Conservation (phyloP, 1,284 basidiomycete species). For the Ustilago shanxiensis region DNA sequence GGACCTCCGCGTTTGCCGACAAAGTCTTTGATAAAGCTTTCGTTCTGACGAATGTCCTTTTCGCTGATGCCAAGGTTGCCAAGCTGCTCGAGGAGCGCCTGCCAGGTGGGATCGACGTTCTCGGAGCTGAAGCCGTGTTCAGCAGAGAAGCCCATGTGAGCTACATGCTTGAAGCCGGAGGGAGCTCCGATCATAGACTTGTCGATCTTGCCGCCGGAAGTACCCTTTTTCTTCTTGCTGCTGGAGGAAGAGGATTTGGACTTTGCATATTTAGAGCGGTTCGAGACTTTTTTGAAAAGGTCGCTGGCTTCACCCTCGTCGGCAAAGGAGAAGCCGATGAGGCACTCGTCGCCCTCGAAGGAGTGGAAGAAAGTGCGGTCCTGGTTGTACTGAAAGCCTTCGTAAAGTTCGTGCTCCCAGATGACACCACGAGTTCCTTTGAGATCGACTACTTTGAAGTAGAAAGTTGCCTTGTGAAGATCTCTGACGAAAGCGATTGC, state of each 20-base stretch:
- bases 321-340: conserved; percentile 91
- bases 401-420: conserved; percentile 94
- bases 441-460: conserved; percentile 65
- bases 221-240: conserved; percentile 73
- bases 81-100: conserved; percentile 80
- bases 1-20: conserved; percentile 76
- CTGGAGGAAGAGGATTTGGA: conserved; percentile 50
- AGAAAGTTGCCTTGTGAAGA: conserved; percentile 52
- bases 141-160: conserved; percentile 93
- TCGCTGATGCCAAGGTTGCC: conserved; percentile 77
- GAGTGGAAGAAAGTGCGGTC: conserved; percentile 94
- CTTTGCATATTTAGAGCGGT: conserved; percentile 76
- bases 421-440: conserved; percentile 84
- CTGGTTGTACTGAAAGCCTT: conserved; percentile 84
- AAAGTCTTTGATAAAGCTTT: conserved; percentile 90
- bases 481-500: conserved; percentile 67
- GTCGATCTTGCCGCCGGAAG: conserved; percentile 77
- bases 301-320: conserved; percentile 87
- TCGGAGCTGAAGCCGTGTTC: conserved; percentile 87
- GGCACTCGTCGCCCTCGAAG: conserved; percentile 88
- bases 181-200: conserved; percentile 92
- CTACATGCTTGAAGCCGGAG: conserved; percentile 84
- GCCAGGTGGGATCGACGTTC: conserved; percentile 94
- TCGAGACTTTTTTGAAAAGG: conserved; percentile 88
- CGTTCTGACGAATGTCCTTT: conserved; percentile 78